A percentile compares a stretch with the other conserved stretches of the same genome.
These are phyloP conservation scores for Hebeloma cylindrosporum DNA, from an alignment of 768 basidiomycete species.

Conservation along the genomic window DNA sequence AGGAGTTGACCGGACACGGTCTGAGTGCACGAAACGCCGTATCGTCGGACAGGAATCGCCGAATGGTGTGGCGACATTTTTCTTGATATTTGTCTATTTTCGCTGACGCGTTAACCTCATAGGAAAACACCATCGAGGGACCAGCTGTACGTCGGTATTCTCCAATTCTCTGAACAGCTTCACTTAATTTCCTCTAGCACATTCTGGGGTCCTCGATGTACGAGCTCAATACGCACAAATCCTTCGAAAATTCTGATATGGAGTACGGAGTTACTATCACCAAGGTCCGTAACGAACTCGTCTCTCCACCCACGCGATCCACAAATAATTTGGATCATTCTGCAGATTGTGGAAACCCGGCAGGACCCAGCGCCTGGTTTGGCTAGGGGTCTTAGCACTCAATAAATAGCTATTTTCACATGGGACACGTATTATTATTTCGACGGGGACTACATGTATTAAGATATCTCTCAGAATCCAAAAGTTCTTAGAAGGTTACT, in stretches of 20 bases:
- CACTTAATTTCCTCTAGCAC: background rate
- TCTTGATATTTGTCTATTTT: background rate
- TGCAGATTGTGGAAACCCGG: conserved; percentile 37
- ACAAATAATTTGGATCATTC: background rate
- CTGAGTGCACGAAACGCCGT: conserved; percentile 23
- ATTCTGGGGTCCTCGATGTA: background rate
- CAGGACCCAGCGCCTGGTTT: conserved; percentile 30
- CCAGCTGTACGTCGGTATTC: background rate
- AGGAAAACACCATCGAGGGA: background rate
- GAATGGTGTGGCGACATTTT: conserved; percentile 7
- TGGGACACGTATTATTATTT: too few species aligned
- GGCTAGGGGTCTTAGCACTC: too few species aligned
- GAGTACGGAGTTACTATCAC: conserved; percentile 42
- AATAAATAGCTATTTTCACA: too few species aligned
- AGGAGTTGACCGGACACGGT: conserved; percentile 26
- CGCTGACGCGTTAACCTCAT: background rate
- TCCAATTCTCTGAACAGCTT: background rate
- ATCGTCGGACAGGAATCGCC: conserved; percentile 21
- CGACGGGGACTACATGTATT: too few species aligned
- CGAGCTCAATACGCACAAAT: conserved; percentile 32
- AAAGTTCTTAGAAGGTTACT: too few species aligned
- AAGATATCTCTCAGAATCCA: too few species aligned
- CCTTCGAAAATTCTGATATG: conserved; percentile 21
- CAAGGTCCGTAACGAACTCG: conserved; percentile 25
- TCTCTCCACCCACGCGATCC: background rate